Evolutionary conservation across 345 rosid species (phyloP).

Genomic region (Excoecaria cochinchinensis): DNA sequence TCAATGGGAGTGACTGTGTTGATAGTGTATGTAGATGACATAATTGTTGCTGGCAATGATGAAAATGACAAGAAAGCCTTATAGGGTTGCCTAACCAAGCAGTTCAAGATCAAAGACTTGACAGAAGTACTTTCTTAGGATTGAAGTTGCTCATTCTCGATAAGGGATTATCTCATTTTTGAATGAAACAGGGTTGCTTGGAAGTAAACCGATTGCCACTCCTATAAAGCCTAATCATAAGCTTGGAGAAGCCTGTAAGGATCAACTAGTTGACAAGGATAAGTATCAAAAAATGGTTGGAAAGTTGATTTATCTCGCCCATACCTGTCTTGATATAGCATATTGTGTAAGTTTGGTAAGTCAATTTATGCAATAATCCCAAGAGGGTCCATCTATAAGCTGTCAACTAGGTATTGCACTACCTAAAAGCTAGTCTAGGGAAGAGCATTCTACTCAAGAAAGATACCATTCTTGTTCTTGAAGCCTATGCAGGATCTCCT

Average conservation of each 20-base stretch:
- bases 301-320: conserved; percentile 1
- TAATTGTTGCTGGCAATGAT: not conserved
- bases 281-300: not conserved
- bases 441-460: no score
- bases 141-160: not conserved
- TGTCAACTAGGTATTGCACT: not conserved
- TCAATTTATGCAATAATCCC: conserved; percentile 16
- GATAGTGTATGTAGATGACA: not conserved
- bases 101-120: not conserved
- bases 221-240: conserved; percentile 11
- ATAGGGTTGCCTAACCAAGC: not conserved
- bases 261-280: not conserved
- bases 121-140: not conserved
- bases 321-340: not conserved
- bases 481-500: no score
- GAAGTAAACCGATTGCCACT: not conserved
- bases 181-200: not conserved
- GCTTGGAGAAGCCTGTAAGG: not conserved
- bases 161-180: not conserved
- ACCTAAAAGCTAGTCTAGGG: no score
- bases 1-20: not conserved
- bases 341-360: not conserved
- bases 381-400: not conserved
- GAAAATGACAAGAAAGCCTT: not conserved
- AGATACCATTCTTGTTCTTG: no score